Conservation (phyloP, 2,329 filamentous ascomycete species). For the Fusarium gaditjirri region DNA sequence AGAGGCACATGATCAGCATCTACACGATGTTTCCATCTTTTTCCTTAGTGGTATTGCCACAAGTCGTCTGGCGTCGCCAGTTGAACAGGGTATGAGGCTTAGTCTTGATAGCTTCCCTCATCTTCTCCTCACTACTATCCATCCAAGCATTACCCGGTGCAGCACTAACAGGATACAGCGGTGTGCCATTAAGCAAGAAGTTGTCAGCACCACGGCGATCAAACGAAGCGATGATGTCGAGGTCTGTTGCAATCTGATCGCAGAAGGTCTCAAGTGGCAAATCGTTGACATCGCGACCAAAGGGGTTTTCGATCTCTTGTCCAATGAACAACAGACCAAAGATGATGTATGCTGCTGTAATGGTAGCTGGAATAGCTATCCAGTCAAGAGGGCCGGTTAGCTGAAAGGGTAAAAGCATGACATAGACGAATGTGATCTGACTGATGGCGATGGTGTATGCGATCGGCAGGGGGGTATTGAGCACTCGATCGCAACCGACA, state of each 20-base stretch:
- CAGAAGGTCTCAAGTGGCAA: slow-evolving; percentile 81
- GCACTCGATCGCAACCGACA: slow-evolving; percentile 78
- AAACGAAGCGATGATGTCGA: slow-evolving; percentile 75
- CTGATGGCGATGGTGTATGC: slow-evolving; percentile 86
- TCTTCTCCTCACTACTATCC: slow-evolving; percentile 51
- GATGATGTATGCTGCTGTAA: slow-evolving; percentile 82
- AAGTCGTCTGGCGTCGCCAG: slow-evolving; percentile 28
- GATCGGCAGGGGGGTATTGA: slow-evolving; percentile 83
- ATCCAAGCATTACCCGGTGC: slow-evolving; percentile 52
- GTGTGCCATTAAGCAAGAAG: slow-evolving; percentile 51
- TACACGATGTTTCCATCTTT: background rate
- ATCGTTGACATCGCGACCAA: slow-evolving; percentile 85
- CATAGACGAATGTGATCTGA: slow-evolving; percentile 88
- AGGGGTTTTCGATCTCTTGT: slow-evolving; percentile 85
- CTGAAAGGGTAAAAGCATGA: slow-evolving; percentile 84
- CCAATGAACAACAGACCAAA: slow-evolving; percentile 79
- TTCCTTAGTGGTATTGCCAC: fast-evolving
- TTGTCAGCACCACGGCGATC: slow-evolving; percentile 46
- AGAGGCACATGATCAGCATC: no score
- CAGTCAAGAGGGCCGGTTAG: slow-evolving; percentile 71
- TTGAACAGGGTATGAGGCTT: slow-evolving; percentile 52
- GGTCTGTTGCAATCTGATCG: slow-evolving; percentile 75
- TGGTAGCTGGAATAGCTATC: slow-evolving; percentile 81
- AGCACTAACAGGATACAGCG: slow-evolving; percentile 64
- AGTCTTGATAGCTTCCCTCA: slow-evolving; percentile 53